These are phyloP conservation scores for Aspergillus spinulosporus DNA, from an alignment of 2,329 filamentous ascomycete genomes.

Conservation along the genomic window DNA sequence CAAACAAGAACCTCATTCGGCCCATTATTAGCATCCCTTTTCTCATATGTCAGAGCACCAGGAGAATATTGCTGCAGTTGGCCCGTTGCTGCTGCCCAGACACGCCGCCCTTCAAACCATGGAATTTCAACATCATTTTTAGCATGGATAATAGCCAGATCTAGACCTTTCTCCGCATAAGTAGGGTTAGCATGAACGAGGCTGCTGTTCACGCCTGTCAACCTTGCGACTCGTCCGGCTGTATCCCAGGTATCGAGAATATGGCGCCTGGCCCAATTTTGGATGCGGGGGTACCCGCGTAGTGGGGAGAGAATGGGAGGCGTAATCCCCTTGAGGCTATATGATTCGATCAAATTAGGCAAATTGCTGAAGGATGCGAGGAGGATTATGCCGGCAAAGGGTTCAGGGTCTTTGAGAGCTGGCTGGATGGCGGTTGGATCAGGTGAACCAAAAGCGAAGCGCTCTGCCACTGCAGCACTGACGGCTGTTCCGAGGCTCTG, in stretches of 20 bases:
- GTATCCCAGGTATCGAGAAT: conserved; percentile 84
- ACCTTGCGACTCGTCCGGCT: conserved; percentile 58
- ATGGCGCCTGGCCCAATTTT: conserved; percentile 60
- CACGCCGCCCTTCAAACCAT: conserved; percentile 52
- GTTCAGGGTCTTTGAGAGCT: conserved; percentile 49
- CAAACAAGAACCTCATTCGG: conserved; percentile 40
- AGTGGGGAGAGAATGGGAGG: conserved; percentile 75
- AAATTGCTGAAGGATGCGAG: conserved; percentile 78
- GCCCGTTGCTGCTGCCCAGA: conserved; percentile 43
- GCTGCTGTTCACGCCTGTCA: conserved; percentile 35
- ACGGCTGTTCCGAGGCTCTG: conserved; percentile 90
- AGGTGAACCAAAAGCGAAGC: conserved; percentile 56
- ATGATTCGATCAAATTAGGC: conserved; percentile 70
- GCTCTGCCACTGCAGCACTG: conserved; percentile 70
- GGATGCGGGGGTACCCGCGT: conserved; percentile 63
- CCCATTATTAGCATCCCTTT: conserved; percentile 30
- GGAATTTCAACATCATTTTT: conserved; percentile 80
- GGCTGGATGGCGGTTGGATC: conserved; percentile 39
- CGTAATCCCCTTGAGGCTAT: conserved; percentile 74
- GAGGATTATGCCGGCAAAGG: conserved; percentile 78
- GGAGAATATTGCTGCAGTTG: conserved; percentile 26
- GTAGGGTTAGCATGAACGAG: conserved; percentile 52
- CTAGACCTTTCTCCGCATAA: conserved; percentile 55
- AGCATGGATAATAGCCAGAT: conserved; percentile 75
- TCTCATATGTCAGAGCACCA: conserved; percentile 33